phyloP scores from a whole-genome alignment of 495 filamentous ascomycete genomes.

The Platismatia glauca region DNA sequence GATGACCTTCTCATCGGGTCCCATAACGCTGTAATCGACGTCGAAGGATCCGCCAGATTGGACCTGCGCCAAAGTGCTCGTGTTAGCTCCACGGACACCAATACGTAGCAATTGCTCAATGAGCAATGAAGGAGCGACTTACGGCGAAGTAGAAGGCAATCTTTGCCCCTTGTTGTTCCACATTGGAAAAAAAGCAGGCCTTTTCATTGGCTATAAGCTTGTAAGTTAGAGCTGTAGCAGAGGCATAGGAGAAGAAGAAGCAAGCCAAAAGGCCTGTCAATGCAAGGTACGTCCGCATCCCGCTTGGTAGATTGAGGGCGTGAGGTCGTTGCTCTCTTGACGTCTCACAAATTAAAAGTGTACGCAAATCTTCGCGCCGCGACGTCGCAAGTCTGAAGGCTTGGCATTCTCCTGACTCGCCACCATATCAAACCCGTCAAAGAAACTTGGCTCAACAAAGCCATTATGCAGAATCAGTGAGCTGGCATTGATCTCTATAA shows the following conservation, averaged over 20 bases:
- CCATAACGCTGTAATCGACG: constrained; percentile 82
- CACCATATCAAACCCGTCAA: too few species aligned
- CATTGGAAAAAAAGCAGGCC: constrained; percentile 84
- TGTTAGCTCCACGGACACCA: background rate
- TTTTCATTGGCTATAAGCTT: constrained; percentile 83
- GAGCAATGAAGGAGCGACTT: constrained; percentile 29
- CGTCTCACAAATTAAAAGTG: background rate
- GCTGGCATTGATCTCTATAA: too few species aligned
- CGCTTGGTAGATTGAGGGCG: background rate
- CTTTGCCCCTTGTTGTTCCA: constrained; percentile 70
- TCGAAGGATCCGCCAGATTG: constrained; percentile 96
- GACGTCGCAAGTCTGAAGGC: background rate
- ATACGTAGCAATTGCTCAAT: background rate
- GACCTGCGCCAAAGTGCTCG: constrained; percentile 45
- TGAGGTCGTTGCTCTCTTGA: background rate
- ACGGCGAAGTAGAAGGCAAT: constrained; percentile 99
- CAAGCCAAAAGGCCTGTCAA: constrained; percentile 2
- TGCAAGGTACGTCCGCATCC: background rate
- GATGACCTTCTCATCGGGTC: constrained; percentile 73
- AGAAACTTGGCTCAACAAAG: too few species aligned
- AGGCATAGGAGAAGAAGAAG: constrained; percentile 29
- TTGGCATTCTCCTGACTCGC: background rate
- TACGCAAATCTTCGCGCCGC: constrained; percentile 2
- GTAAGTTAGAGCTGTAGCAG: constrained; percentile 89
- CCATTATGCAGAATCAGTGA: too few species aligned